Base-by-base conservation (phyloP, 2,329 filamentous ascomycete species). In the Sporothrix schenckii region DNA sequence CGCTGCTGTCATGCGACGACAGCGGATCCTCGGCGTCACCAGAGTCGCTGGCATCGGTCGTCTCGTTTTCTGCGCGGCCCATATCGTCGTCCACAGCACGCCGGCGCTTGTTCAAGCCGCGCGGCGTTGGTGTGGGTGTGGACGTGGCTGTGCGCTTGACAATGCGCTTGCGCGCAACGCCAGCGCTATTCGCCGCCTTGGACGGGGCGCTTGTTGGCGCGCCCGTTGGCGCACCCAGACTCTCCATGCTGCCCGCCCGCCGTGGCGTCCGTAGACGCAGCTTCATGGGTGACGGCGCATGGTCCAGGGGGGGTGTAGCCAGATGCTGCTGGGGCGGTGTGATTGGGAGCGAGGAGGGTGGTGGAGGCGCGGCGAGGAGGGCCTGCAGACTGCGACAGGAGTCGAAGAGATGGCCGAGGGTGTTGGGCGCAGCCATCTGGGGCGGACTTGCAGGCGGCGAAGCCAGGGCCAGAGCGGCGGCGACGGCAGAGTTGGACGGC, bases 311-410 rank as follows among this genome's bases (percentile, higher is more conserved):
- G 14, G 87, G 87, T 30, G 86, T 87, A 16, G 85, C 86, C 5
- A 87, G 80, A 54, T 68, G 67, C 66, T 69, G 67, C 11, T 69
- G 56, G n/a, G 83, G 83, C 52, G 84, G 83, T 41, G 82, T 82
- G 58, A 83, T 80, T 19, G 82, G 78, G 47, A 52, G 30, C 3
- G 50, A 16, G n/a, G 21, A 11, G 10, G 39, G 73, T 54, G 76
- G 58, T 4, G 52, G 69, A 70, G 71, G 80, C 4, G 80, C 75
- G 34, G 83, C 79, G 72, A 89, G 82, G 75, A 89, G 85, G 2
- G 84, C 85, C 76, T 90, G 88, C 0, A 89, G 83, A 5, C 85
- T 86, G 77, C 86, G 87, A 77, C 87, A 89, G 61, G 87, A 86
- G 72, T 81, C 83, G 78, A 87, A 84, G 76, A 89, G 83, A 78